A percentile compares a stretch with the other conserved stretches of the same genome.
phyloP scores from a whole-genome alignment of 2,329 filamentous ascomycete species.

The Metarhizium album region DNA sequence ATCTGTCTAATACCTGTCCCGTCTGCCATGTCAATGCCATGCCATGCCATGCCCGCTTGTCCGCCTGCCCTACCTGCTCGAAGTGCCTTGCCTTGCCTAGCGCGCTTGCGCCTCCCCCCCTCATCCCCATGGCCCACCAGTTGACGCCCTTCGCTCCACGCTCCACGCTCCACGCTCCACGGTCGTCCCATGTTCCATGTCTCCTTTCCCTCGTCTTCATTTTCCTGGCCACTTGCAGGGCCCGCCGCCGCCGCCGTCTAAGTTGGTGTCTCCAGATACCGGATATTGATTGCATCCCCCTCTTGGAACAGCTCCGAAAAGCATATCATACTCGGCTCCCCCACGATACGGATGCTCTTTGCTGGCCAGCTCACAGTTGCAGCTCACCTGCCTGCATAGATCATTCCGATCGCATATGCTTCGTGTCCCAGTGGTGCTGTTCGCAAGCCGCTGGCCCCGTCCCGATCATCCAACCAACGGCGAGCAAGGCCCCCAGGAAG shows the following conservation, averaged over 20 bases:
- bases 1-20: neutral
- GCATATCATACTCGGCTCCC: constrained; percentile 7
- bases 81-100: neutral
- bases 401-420: constrained; percentile 1
- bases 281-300: neutral
- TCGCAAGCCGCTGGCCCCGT: neutral
- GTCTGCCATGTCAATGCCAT: too few relatives aligned
- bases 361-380: constrained; percentile 1
- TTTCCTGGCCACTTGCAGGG: constrained; percentile 1
- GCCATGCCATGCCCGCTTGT: too few relatives aligned
- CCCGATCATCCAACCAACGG: constrained; percentile 1
- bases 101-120: too few relatives aligned
- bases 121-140: neutral
- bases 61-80: neutral
- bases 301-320: constrained; percentile 2
- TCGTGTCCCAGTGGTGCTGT: neutral
- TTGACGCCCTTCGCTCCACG: too few relatives aligned
- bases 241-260: neutral
- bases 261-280: neutral
- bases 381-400: constrained; percentile 2
- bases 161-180: too few relatives aligned
- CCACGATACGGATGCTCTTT: constrained; percentile 1
- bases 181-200: neutral
- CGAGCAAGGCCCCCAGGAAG: neutral
- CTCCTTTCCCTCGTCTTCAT: constrained; percentile 1